These are phyloP conservation scores for Begonia fuchsioides DNA, from an alignment of 306 rosid species.

Conservation along the genomic window DNA sequence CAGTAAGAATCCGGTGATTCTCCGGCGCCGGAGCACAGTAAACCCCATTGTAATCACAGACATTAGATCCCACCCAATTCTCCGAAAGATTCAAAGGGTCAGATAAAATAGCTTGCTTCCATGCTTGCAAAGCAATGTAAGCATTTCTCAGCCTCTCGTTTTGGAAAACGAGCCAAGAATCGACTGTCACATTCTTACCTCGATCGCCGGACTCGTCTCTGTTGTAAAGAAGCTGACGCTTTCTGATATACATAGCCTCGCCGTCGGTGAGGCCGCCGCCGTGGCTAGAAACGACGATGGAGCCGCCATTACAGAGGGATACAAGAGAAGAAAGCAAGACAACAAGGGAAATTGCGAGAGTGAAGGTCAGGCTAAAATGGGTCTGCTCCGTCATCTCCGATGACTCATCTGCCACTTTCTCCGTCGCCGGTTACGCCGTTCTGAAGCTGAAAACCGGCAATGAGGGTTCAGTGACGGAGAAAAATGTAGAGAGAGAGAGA, in stretches of 20 bases:
- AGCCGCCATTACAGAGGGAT: constrained; percentile 7
- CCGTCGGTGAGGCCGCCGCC: no score
- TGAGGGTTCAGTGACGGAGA: no score
- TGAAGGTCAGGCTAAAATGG: constrained; percentile 11
- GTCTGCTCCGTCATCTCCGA: constrained; percentile 74
- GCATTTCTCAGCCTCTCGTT: constrained; percentile 52
- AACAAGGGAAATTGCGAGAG: no score
- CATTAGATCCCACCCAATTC: constrained; percentile 65
- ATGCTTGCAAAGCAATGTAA: constrained; percentile 79
- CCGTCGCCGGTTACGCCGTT: not conserved
- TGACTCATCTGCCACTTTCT: constrained; percentile 34
- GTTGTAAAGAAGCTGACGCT: constrained; percentile 76
- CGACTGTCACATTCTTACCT: constrained; percentile 55
- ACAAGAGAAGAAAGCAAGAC: constrained; percentile 10
- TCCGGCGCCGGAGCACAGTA: constrained; percentile 66
- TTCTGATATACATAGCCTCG: constrained; percentile 47
- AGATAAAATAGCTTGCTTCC: constrained; percentile 79
- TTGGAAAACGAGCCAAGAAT: constrained; percentile 54
- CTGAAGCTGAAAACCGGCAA: not conserved
- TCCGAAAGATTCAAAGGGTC: constrained; percentile 53
- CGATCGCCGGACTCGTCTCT: constrained; percentile 67
- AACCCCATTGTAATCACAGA: constrained; percentile 47
- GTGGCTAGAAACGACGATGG: constrained; percentile 63
- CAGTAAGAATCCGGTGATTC: constrained; percentile 42
- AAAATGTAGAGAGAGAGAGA: no score